Base-by-base conservation (phyloP, 2,329 filamentous ascomycete genomes). In the Xylogone sp. region DNA sequence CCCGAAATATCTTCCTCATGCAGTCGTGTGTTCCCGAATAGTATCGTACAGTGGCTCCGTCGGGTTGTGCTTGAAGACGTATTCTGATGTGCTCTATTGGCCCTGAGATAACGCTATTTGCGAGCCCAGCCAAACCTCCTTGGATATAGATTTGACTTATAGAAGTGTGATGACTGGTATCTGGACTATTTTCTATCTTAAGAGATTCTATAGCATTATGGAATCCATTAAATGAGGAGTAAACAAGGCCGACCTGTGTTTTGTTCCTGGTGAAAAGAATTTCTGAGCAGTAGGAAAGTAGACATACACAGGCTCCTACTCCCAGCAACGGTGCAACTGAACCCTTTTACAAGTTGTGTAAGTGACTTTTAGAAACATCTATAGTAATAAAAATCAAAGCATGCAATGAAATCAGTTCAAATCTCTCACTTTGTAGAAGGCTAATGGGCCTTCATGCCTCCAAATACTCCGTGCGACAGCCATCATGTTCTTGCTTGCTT, bases 71-170 rank as follows among this genome's bases (percentile, higher is more conserved):
- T 74, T 99, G 94, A 56, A 99, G 77, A 20, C 94, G 82, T 72
- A 99, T 99, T 66, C 94, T 88, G 64, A 97, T 88, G 75, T 97
- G 94, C 76, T 99, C 94, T 67, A 97, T 97, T 10, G 94, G 94
- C 1, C 86, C 84, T 5, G 92, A 96, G 63, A 97, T 83, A 31
- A 88, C 80, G 2, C 86, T 88, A 77, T 99, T 99, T 66, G 92
- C 85, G 49, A 97, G 71, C 61, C 94, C 94, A 13, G 94, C 94
- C 66, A 96, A 96, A 46, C 93, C 91, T 57, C 94, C 94, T 0
- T 93, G 82, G 7, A 84, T 78, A 72, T 91, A 97, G 79, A 96
- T 97, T 72, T 99, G 90, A 1, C 57, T 64, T 62, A 62, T 73
- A 71, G 57, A 75, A 68, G 71, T 96, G 96, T 59, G 79, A 78